These are phyloP conservation scores for Ceratocystiopsis minuta DNA, from an alignment of 2,329 filamentous ascomycete genomes.

Conservation along the genomic window DNA sequence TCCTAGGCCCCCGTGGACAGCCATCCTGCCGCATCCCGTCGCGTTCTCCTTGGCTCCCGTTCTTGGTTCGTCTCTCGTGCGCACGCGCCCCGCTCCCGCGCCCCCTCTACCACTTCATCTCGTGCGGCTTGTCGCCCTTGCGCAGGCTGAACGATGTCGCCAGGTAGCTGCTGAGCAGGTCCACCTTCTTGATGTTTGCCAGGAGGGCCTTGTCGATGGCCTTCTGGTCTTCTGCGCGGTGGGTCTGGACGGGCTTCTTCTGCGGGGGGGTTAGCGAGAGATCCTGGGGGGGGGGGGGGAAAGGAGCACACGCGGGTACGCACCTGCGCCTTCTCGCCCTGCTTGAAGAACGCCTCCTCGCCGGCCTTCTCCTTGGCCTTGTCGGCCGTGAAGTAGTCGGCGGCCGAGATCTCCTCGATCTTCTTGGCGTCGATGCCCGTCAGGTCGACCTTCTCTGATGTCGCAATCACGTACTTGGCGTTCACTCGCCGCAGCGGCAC, in stretches of 20 bases:
- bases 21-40: too few relatives aligned
- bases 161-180: slow-evolving; percentile 85
- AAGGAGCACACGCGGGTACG: slow-evolving; percentile 21
- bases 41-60: too few relatives aligned
- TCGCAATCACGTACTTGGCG: slow-evolving; percentile 84
- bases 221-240: slow-evolving; percentile 94
- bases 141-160: slow-evolving; percentile 92
- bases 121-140: slow-evolving; percentile 98
- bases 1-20: too few relatives aligned
- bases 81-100: not conserved
- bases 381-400: slow-evolving; percentile 92
- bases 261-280: slow-evolving; percentile 25
- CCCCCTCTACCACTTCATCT: slow-evolving; percentile 87
- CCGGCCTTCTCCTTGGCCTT: slow-evolving; percentile 88
- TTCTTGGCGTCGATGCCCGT: slow-evolving; percentile 77
- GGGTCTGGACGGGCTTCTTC: slow-evolving; percentile 94
- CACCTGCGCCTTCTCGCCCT: slow-evolving; percentile 96
- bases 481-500: slow-evolving; percentile 92
- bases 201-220: slow-evolving; percentile 91
- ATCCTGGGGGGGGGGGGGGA: not conserved
- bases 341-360: slow-evolving; percentile 99
- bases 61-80: too few relatives aligned
- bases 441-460: slow-evolving; percentile 70
- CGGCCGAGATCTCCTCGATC: slow-evolving; percentile 57
- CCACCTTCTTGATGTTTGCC: slow-evolving; percentile 95